Evolutionary conservation across 2,329 filamentous ascomycete genomes (phyloP), one percentile per base, ranked within the genome.

Genomic region (Myotisia sp.): DNA sequence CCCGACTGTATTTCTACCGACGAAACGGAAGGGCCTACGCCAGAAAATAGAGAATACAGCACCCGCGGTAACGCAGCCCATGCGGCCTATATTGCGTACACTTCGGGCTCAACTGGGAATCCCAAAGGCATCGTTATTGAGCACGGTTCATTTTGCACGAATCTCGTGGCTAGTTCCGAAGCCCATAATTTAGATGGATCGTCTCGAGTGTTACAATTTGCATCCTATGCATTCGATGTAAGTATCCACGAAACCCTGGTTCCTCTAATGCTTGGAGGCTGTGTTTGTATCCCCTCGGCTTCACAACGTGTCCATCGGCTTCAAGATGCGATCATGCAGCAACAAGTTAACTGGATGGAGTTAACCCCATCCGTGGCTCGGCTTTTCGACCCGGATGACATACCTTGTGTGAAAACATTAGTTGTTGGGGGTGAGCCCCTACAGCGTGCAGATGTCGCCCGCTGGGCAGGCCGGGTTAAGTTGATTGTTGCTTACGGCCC

Each of bases 41-140:
- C n/a, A n/a, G 8, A 12, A 12, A 12, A 12, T 8, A 24, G 22
- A 24, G 12, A 24, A 24, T 9, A 24, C 12, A 12, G 8, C 22
- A 3, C 22, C 22, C 8, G 22, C 8, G 22, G 22, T 8, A 24
- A 12, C 22, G 2, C 22, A 8, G 12, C 8, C 8, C 22, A 24
- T 18, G 32, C 28, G 9, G 70, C 71, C 0, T 77, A 71, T 46
- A 59, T 71, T 2, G 59, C 76, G 5, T 69, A 74, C 39, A 65
- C 63, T 2, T 63, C 63, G 3, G 64, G 65, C 0, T 65, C 65
- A 1, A 63, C 65, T 1, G 62, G 62, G 29, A 59, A 58, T 24
- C 65, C 67, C 0, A 68, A 68, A 38, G 71, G 71, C 2, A 62
- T 73, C 13, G 64, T 71, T 29, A 70, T 74, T 41, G 67, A 65